Evolutionary conservation across 768 basidiomycete species (phyloP), one percentile per base, ranked within the genome.

Genomic region (Brasilioporus rufonigricans): DNA sequence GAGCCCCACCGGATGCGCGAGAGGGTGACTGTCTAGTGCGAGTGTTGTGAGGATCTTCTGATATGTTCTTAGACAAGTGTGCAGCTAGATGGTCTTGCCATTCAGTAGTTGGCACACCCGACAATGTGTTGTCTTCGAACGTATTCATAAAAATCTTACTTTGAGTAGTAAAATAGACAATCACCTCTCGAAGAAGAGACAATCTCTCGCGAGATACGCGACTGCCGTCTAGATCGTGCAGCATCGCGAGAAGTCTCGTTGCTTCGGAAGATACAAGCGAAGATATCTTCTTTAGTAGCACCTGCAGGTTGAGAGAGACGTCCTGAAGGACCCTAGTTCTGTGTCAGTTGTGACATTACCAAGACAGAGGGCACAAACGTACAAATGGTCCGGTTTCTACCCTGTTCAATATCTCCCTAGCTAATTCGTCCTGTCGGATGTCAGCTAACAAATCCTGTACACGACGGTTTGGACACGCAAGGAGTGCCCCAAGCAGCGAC

Each of bases 381-480:
- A 89, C 91, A 69, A 91, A 93, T 58, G 90, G 89, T 12, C 89
- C 89, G 36, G 80, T 76, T 61, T 92, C 87, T 38, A 93, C 91
- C 64, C 89, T 77, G 52, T 76, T 79, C 29, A 91, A 72, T 50
- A 95, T 89, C 56, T 91, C 88, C 31, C 83, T 75, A 2, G 93
- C 91, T 38, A 93, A 78, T 40, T 85, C 80, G 63, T 94, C 91
- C 56, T 82, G 80, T 50, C 80, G 78, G 43, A 91, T 69, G 60
- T 89, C 85, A 32, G 77, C 72, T 36, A 90, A 75, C 46, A 91
- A 66, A 33, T 73, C 74, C 65, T 85, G 82, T 0, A 89, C 84
- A 53, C 84, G 74, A 18, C 80, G 74, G 67, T 89, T 86, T 27
- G 80, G 77, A 54, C 87, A 89, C 61, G 87, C 82, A 47, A 94